Evolutionary conservation across 2,329 filamentous ascomycete genomes (phyloP), one percentile per base, ranked within the genome.

Genomic region (Ramichloridium luteum): DNA sequence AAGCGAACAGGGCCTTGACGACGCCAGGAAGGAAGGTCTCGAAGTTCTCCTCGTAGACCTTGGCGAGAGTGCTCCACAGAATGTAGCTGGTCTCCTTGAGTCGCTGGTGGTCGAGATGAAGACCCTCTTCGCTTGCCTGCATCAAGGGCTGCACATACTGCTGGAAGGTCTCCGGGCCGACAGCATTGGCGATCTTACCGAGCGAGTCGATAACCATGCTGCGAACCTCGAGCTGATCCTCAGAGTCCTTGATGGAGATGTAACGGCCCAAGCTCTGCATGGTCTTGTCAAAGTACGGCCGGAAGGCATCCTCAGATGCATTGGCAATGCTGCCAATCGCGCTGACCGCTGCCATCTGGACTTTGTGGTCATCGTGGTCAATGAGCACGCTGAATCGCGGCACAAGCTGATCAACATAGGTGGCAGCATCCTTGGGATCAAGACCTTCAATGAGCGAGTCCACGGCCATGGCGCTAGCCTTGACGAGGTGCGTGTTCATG

Each of bases 31-130:
- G 70, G 62, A 84, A 90, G 36, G 80, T 76, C 35, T 74, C 72
- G 40, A 92, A 88, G 33, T 85, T 69, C 51, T 83, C 80, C 49
- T 80, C 77, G 59, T 96, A 96, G 6, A 96, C 84, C 64, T 92
- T 92, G 40, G 88, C 80, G 54, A 98, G 76, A 25, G 82, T 84
- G 44, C 83, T 85, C 88, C 90, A 98, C 33, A 98, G 70, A 40
- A 96, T 92, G 62, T 93, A 98, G 55, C 84, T 93, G 40, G 85
- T 94, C 66, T 98, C 90, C 58, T 85, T 82, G 31, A 96, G 74
- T 35, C 86, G 74, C 25, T 86, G 81, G 61, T 94, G 86, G 47
- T 84, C 86, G 3, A 98, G 75, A 47, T 80, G 68, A 2, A 96
- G 70, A 34, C 81, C 86, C 59, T 94, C 86, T 60, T 94, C 86